These are phyloP conservation scores for Carex littledalei DNA, from an alignment of 176 grass and related monocot species.

Conservation along the genomic window DNA sequence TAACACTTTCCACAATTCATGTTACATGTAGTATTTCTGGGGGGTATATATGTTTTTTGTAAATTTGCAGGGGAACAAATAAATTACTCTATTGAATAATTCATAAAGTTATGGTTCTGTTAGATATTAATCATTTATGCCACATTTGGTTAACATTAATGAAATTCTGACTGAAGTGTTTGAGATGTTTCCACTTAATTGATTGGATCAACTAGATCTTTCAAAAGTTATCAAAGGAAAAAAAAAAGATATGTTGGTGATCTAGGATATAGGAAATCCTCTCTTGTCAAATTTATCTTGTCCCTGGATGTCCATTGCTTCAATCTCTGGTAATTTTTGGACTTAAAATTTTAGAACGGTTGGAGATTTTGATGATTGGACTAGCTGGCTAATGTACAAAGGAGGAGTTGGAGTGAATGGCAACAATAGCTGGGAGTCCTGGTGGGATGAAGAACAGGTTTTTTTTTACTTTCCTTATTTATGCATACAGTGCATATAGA, in stretches of 20 bases:
- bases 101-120: background rate
- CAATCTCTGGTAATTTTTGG: background rate
- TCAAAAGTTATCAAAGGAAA: background rate
- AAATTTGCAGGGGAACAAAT: background rate
- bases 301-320: background rate
- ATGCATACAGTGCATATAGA: slow-evolving; percentile 8
- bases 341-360: slow-evolving; percentile 50
- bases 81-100: background rate
- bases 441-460: slow-evolving; percentile 97
- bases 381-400: slow-evolving; percentile 92
- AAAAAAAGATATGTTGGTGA: background rate
- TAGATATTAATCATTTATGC: background rate
- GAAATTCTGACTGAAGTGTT: background rate
- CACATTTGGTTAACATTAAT: background rate
- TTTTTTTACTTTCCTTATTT: slow-evolving; percentile 17
- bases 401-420: slow-evolving; percentile 97
- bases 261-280: background rate
- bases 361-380: slow-evolving; percentile 98
- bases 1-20: background rate
- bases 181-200: background rate
- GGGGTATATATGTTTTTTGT: background rate
- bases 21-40: background rate
- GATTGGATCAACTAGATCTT: background rate
- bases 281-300: background rate
- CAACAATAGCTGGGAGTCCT: slow-evolving; percentile 87